Evolutionary conservation across 805 yeast genomes (phyloP).

Genomic region (Pichia heedii): DNA sequence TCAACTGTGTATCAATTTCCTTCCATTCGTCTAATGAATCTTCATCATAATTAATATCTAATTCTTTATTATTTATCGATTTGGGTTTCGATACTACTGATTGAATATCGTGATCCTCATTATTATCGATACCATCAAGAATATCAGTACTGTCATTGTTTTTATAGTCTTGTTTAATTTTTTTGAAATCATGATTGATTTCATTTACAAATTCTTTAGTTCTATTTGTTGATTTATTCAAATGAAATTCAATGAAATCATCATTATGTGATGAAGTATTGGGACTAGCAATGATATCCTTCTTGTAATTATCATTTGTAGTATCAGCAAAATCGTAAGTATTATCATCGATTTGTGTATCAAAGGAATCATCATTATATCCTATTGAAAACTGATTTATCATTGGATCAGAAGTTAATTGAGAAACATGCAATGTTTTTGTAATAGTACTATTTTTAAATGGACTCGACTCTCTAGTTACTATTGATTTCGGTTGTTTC

Average conservation of each 20-base stretch:
- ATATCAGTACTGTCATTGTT: not conserved
- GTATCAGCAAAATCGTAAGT: not conserved
- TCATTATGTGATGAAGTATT: not conserved
- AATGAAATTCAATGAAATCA: slow-evolving; percentile 23
- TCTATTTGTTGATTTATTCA: slow-evolving; percentile 10
- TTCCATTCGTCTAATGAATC: slow-evolving; percentile 62
- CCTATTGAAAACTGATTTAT: not conserved
- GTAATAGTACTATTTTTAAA: too few species aligned
- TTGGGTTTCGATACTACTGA: not conserved
- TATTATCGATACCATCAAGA: too few species aligned
- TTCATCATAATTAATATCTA: slow-evolving; percentile 13
- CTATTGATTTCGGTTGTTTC: not conserved
- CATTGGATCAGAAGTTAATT: not conserved
- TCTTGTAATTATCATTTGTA: slow-evolving; percentile 11
- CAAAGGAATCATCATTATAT: not conserved
- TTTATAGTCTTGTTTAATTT: slow-evolving; percentile 5
- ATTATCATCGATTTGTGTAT: not conserved
- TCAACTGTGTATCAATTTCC: slow-evolving; percentile 75
- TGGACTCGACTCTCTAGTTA: not conserved
- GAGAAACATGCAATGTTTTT: not conserved
- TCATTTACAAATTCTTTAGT: slow-evolving; percentile 15
- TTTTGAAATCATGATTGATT: slow-evolving; percentile 13
- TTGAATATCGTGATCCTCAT: not conserved
- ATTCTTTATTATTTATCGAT: slow-evolving; percentile 1
- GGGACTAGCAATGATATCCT: too few species aligned